Conservation (phyloP, 2,329 filamentous ascomycete genomes). For the Aurifilum marmelostoma region DNA sequence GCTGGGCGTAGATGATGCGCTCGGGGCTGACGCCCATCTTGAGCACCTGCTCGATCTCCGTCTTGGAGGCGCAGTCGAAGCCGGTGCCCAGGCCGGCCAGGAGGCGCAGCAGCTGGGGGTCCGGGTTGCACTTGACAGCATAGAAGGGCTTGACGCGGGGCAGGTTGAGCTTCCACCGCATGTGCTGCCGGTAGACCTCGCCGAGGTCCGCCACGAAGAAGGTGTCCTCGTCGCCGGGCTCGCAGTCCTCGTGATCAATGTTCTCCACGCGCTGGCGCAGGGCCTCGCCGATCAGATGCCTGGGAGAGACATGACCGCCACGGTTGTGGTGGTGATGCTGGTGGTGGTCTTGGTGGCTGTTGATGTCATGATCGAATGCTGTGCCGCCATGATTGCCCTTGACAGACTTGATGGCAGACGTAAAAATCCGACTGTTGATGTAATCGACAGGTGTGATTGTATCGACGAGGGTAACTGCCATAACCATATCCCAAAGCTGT, state of each 20-base stretch:
- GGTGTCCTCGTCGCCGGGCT: constrained; percentile 91
- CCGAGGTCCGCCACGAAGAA: constrained; percentile 98
- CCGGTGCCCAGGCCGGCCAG: constrained; percentile 87
- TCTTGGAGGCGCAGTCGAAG: constrained; percentile 98
- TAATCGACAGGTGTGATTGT: constrained; percentile 55
- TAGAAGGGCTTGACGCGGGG: constrained; percentile 95
- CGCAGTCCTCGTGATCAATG: constrained; percentile 86
- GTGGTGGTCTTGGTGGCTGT: neutral
- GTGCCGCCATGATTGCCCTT: constrained; percentile 35
- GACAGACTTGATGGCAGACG: constrained; percentile 37
- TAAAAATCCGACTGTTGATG: constrained; percentile 52
- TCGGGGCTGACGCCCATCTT: constrained; percentile 79
- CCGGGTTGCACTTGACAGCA: constrained; percentile 98
- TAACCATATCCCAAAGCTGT: constrained; percentile 62
- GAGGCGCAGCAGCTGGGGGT: constrained; percentile 84
- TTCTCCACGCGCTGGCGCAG: constrained; percentile 82
- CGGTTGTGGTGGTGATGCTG: constrained; percentile 40
- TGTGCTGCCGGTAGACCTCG: constrained; percentile 97
- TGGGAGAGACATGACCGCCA: constrained; percentile 58
- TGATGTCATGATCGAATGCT: constrained; percentile 41
- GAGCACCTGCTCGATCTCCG: constrained; percentile 92
- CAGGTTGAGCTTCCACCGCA: constrained; percentile 96
- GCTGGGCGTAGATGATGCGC: constrained; percentile 98
- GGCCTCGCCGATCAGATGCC: constrained; percentile 83
- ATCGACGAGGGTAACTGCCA: constrained; percentile 64